These are phyloP conservation scores for Lodderomyces theae DNA, from an alignment of 1,139 yeast species.

Conservation along the genomic window DNA sequence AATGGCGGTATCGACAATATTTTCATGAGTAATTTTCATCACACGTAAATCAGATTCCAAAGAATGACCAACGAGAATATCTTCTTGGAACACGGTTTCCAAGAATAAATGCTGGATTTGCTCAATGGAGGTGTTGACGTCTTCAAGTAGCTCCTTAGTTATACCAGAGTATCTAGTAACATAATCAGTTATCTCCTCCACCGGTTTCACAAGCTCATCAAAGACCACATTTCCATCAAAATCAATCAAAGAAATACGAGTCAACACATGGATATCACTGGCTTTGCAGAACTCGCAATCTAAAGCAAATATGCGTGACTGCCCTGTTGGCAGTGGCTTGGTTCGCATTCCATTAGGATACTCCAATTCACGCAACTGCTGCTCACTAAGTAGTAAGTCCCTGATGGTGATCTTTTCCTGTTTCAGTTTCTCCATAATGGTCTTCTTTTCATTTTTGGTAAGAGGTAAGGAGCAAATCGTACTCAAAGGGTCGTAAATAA, in stretches of 20 bases:
- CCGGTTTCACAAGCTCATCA: constrained; percentile 78
- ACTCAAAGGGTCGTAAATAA: constrained; percentile 52
- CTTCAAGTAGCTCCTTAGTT: constrained; percentile 60
- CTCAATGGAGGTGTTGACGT: constrained; percentile 59
- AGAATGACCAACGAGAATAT: constrained; percentile 71
- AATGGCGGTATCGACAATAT: constrained; percentile 66
- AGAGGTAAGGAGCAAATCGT: constrained; percentile 57
- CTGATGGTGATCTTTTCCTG: constrained; percentile 44
- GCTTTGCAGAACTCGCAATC: constrained; percentile 94
- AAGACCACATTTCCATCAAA: constrained; percentile 57
- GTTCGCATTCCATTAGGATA: constrained; percentile 66
- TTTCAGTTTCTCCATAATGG: constrained; percentile 30
- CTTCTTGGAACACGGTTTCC: constrained; percentile 40
- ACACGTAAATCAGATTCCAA: constrained; percentile 66
- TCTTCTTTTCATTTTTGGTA: constrained; percentile 51
- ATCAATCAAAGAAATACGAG: constrained; percentile 75
- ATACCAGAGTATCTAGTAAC: constrained; percentile 85
- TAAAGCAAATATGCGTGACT: constrained; percentile 67
- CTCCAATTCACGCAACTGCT: constrained; percentile 44
- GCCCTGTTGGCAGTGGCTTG: constrained; percentile 24
- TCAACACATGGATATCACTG: constrained; percentile 58
- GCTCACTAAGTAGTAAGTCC: constrained; percentile 51
- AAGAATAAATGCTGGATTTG: constrained; percentile 66
- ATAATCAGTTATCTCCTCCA: constrained; percentile 70
- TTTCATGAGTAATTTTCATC: constrained; percentile 56